Evolutionary conservation across 2,329 filamentous ascomycete genomes (phyloP), one percentile per base, ranked within the genome.

Genomic region (Hypomyces perniciosus): DNA sequence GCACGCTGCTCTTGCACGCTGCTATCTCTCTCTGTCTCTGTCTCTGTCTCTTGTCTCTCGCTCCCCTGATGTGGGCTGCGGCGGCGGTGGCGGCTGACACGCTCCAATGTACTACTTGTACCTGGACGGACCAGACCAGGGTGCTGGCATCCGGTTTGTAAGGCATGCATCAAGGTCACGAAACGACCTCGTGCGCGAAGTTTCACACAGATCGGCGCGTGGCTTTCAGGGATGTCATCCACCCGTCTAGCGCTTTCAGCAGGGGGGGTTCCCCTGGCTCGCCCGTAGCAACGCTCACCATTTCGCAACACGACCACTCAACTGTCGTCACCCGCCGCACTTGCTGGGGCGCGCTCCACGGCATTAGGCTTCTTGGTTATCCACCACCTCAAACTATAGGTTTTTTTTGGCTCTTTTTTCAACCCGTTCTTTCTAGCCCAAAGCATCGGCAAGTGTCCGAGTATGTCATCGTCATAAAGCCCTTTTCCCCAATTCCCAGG

Each of bases 131-230:
- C 8, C 34, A 13, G 10, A 8, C 34, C 5, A 8, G 34, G 10
- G 13, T 37, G 20, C 20, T 20, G 20, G 20, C 20, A 20, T 20
- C 20, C 20, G 3, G 20, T 20, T 20, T 20, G 20, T 20, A 20
- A 20, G 2, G 20, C 20, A 20, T 20, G 20, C 20, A 43, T 27
- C 40, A 9, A 13, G 35, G 20, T 6, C 35, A 12, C 35, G 26
- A 43, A 51, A 44, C 48, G 50, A 31, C 54, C 56, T 56, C 53
- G 52, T 57, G 50, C 51, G 45, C 33, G 53, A 40, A 59, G 57
- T 57, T 55, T 60, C 54, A 58, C 54, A 60, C 60, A 58, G 60
- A 61, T 61, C 59, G 58, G 65, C 66, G 65, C 66, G 66, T 68
- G 66, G 66, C 65, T 68, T 20, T 51, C 65, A 66, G 64, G 66